Base-by-base conservation (phyloP, 208 protist species). In the Leptomonas pyrrhocoris region DNA sequence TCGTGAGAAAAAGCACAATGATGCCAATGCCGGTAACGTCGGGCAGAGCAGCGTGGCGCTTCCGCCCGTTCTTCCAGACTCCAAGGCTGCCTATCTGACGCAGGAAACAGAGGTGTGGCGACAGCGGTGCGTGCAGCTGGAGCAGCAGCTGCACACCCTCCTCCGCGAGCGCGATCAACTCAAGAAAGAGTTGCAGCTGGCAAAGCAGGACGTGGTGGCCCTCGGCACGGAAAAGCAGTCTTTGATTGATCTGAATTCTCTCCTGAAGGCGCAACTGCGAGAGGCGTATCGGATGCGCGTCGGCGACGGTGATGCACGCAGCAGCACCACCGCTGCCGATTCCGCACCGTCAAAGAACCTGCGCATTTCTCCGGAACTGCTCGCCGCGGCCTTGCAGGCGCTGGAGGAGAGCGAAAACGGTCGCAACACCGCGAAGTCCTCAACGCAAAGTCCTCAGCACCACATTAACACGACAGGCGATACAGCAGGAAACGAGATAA, bases 211-310 rank as follows among this genome's bases (percentile, higher is more conserved):
- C 31, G 73, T 80, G 8, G 73, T 61, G 18, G 77, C 84, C 9
- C 60, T 93, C 18, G 63, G 70, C 25, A 81, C 73, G 2, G 88
- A 96, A 71, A 91, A 92, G 69, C 85, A 88, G 40, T 92, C 85
- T 8, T 74, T 96, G 56, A 71, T 93, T 19, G 89, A 94, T 65
- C 63, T 96, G 15, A 96, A 96, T 68, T 80, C 87, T 12, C 73
- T 94, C 13, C 80, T 96, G 19, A 96, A 96, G 80, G 83, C 86
- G 27, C 92, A 96, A 65, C 75, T 94, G 68, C 71, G 89, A 0
- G 89, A 94, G 62, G 86, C 87, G 42, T 96, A 93, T 59, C 80
- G 85, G 12, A 79, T 81, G 25, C 79, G 79, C 61, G 45, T 58
- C 45, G 77, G 27, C 2, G 42, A 68, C 50, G 30, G 40, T 49